Base-by-base conservation (phyloP, 2,329 filamentous ascomycete genomes). In the Aspergillus udagawae region DNA sequence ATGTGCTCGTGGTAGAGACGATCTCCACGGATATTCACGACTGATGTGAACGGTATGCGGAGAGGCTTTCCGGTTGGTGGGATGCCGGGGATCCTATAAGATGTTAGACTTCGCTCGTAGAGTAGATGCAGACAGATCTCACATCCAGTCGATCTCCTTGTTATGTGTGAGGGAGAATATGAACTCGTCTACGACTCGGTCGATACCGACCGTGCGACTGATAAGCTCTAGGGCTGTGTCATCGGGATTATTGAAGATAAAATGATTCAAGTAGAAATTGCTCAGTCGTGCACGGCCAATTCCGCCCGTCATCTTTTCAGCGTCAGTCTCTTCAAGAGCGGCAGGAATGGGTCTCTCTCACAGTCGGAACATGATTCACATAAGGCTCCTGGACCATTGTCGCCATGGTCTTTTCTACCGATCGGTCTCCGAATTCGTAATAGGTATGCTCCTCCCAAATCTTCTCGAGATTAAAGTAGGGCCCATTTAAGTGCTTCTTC, bases 331-430 rank as follows among this genome's bases (percentile, higher is more conserved):
- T 6, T 44, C n/a, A 10, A 21, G n/a, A 12, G 20, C 27, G 25
- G 8, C 9, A 47, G 3, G 2, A 47, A 6, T 7, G 29, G 4
- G 2, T 1, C 9, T 29, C 81, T 77, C 81, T 77, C 65, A 86
- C 79, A 0, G 88, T 91, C 0, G 88, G 86, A 1, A 91, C 79
- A 67, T 92, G 87, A 67, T 92, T 92, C 1, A 92, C 89, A 65
- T 92, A 91, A 1, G 89, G 89, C 69, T 91, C 85, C 50, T 86
- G 80, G 1, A 91, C 88, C 89, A 92, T 92, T 0, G 89, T 92
- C n/a, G 79, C 80, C 89, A 92, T 92, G 0, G 89, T 92, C 61
- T 85, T 83, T 60, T 85, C 84, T 0, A 91, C 88, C 2, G 83
- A 84, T 10, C 88, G 81, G 55, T 86, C 83, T 1, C 73, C 83